These are phyloP conservation scores for Phytopythium litorale DNA, from an alignment of 352 stramenopile species.

Conservation along the genomic window DNA sequence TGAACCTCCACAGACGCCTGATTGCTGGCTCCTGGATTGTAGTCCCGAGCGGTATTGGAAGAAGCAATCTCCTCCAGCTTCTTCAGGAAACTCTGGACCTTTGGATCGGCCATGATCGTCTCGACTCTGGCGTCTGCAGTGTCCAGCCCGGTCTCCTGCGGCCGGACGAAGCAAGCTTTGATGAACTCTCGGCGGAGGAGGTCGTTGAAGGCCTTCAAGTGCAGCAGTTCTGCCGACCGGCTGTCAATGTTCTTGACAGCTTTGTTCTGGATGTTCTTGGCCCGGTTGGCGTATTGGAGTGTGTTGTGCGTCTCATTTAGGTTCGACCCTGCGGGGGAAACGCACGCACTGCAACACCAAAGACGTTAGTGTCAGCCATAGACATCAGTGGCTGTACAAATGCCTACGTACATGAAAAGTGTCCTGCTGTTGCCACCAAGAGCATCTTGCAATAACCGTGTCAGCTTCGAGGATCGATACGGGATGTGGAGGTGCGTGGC, in stretches of 20 bases:
- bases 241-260: conserved; percentile 87
- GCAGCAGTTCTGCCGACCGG: conserved; percentile 64
- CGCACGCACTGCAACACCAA: conserved; percentile 56
- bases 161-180: conserved; percentile 40
- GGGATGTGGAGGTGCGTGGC: conserved; percentile 60
- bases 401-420: conserved; percentile 72
- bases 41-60: neutral
- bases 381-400: neutral
- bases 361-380: neutral
- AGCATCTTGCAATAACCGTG: conserved; percentile 75
- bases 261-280: conserved; percentile 90
- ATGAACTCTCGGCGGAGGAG: conserved; percentile 67
- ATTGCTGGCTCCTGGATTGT: neutral
- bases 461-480: conserved; percentile 83
- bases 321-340: conserved; percentile 73
- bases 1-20: neutral
- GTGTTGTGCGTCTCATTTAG: conserved; percentile 77
- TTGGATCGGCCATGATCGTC: conserved; percentile 36
- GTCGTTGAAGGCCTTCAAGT: conserved; percentile 63
- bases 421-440: conserved; percentile 87
- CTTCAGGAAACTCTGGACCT: conserved; percentile 50
- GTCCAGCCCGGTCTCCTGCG: conserved; percentile 13
- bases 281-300: conserved; percentile 83
- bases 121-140: conserved; percentile 33
- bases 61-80: conserved; percentile 45